Evolutionary conservation across 495 filamentous ascomycete species (phyloP).

Genomic region (Cenococcum geophilum): DNA sequence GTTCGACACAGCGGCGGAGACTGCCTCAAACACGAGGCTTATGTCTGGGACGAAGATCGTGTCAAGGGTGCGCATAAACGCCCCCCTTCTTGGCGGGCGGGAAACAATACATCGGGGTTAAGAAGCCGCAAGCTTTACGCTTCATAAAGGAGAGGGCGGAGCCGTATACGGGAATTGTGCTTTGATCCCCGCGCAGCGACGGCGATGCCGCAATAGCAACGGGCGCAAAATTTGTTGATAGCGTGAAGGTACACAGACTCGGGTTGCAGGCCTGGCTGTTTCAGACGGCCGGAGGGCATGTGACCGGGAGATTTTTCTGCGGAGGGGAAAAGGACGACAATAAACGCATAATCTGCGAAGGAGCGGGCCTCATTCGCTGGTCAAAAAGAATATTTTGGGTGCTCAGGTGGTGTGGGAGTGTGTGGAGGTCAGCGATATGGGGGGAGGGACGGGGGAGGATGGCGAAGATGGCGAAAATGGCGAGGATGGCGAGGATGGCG

Average conservation of each 20-base stretch:
- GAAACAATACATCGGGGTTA: conserved; percentile 1
- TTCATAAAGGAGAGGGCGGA: background rate
- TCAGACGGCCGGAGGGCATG: too few relatives aligned
- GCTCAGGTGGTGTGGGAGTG: too few relatives aligned
- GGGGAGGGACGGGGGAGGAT: background rate
- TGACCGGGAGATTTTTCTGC: too few relatives aligned
- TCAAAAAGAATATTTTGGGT: too few relatives aligned
- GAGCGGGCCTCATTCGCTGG: too few relatives aligned
- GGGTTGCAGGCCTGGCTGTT: too few relatives aligned
- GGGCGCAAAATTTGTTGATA: too few relatives aligned
- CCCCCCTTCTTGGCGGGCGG: conserved; percentile 11
- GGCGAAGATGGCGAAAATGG: background rate
- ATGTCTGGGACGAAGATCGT: conserved; percentile 1
- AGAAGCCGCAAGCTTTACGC: background rate
- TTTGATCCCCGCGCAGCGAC: too few relatives aligned
- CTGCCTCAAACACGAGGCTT: conserved; percentile 10
- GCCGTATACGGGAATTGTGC: background rate
- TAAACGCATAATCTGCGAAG: too few relatives aligned
- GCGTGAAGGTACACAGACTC: too few relatives aligned
- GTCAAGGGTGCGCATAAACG: conserved; percentile 8
- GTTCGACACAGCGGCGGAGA: conserved; percentile 1
- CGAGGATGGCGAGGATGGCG: background rate
- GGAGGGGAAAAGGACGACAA: too few relatives aligned
- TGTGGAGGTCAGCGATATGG: background rate
- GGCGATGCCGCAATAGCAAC: too few relatives aligned